phyloP scores from a whole-genome alignment of 1,139 yeast genomes.

The Blastobotrys ciferrii region DNA sequence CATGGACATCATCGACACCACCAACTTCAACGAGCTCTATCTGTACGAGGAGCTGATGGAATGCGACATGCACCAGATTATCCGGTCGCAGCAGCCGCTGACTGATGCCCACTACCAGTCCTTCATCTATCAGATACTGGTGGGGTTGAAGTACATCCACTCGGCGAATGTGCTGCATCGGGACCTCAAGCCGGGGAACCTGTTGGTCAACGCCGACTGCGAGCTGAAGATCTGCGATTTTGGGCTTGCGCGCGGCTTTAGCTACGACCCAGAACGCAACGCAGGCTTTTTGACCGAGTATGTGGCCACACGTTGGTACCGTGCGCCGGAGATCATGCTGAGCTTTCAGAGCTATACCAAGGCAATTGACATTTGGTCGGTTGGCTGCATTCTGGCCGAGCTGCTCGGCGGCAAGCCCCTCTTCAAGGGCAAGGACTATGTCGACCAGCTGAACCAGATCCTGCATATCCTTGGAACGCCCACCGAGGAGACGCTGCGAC shows the following conservation, averaged over 20 bases:
- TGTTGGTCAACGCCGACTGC: constrained; percentile 92
- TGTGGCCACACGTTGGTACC: constrained; percentile 96
- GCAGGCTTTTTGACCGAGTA: constrained; percentile 93
- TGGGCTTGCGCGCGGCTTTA: constrained; percentile 94
- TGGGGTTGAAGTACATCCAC: constrained; percentile 92
- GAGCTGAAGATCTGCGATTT: constrained; percentile 95
- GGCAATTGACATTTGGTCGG: constrained; percentile 97
- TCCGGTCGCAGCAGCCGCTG: constrained; percentile 87
- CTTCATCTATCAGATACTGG: constrained; percentile 84
- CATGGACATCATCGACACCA: constrained; percentile 84
- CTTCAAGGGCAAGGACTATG: constrained; percentile 92
- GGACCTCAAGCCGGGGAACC: constrained; percentile 90
- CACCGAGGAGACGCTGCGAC: constrained; percentile 71
- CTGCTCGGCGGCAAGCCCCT: constrained; percentile 88
- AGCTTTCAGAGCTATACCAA: constrained; percentile 90
- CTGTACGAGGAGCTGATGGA: constrained; percentile 95
- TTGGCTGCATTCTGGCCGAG: constrained; percentile 95
- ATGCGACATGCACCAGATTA: constrained; percentile 97
- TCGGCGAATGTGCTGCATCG: constrained; percentile 94
- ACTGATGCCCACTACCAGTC: constrained; percentile 95
- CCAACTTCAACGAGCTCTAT: constrained; percentile 84
- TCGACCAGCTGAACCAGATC: constrained; percentile 90
- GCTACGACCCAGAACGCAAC: constrained; percentile 78
- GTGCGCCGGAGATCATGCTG: constrained; percentile 97
- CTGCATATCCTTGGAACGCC: constrained; percentile 88